phyloP scores from a whole-genome alignment of 257 asterid species.

The Knoxia roxburghii region DNA sequence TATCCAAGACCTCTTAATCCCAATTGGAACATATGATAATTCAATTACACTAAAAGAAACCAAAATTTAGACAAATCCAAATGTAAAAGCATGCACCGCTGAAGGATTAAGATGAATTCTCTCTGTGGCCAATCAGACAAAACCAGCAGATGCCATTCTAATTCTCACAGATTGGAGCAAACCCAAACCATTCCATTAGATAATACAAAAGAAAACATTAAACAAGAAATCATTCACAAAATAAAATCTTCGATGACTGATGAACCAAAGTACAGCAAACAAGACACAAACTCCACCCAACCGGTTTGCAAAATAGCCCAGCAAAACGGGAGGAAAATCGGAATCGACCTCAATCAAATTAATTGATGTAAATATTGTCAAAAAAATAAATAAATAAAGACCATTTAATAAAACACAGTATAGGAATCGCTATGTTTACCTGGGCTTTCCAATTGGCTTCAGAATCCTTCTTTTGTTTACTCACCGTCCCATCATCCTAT shows the following conservation, averaged over 20 bases:
- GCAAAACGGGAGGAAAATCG: background rate
- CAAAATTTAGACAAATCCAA: background rate
- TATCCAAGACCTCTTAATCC: too few species aligned
- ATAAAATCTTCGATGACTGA: background rate
- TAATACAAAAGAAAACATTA: background rate
- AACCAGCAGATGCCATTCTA: background rate
- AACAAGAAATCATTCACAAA: background rate
- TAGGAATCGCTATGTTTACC: conserved; percentile 23
- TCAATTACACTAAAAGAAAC: background rate
- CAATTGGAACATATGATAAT: background rate
- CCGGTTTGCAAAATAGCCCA: background rate
- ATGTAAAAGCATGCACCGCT: background rate
- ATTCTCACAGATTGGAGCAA: background rate
- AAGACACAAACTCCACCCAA: background rate
- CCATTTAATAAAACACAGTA: background rate
- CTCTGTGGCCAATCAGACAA: background rate
- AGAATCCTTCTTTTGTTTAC: conserved; percentile 86
- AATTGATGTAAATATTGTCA: too few species aligned
- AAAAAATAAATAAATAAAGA: too few species aligned
- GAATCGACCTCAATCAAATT: background rate
- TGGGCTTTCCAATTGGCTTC: conserved; percentile 76
- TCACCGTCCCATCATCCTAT: conserved; percentile 77
- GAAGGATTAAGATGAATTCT: background rate
- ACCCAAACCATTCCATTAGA: background rate
- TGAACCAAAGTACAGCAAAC: background rate